Evolutionary conservation across 2,329 filamentous ascomycete species (phyloP).

Genomic region (Ascochyta lentis): DNA sequence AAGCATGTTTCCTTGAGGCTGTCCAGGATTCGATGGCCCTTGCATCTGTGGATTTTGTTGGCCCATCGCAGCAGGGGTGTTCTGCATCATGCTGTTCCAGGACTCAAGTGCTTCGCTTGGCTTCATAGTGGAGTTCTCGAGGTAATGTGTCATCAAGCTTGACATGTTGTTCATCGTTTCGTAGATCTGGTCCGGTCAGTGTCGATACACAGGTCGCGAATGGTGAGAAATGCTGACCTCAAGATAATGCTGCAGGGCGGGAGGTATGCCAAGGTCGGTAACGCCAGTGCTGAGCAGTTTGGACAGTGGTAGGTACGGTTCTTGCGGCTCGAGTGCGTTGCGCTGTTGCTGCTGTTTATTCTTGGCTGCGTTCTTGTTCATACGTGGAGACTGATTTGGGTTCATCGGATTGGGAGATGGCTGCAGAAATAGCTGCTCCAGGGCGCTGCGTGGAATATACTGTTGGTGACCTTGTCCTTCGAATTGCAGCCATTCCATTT

Average conservation of each 20-base stretch:
- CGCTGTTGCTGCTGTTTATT: slow-evolving; percentile 51
- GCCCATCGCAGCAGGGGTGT: slow-evolving; percentile 26
- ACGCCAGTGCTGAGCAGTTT: slow-evolving; percentile 55
- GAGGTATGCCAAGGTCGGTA: slow-evolving; percentile 62
- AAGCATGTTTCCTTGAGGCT: slow-evolving; percentile 39
- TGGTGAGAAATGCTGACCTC: slow-evolving; percentile 58
- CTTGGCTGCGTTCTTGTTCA: slow-evolving; percentile 62
- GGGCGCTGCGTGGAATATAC: slow-evolving; percentile 73
- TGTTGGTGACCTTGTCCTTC: slow-evolving; percentile 79
- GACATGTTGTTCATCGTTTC: slow-evolving; percentile 72
- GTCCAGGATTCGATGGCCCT: slow-evolving; percentile 34
- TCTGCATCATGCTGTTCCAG: slow-evolving; percentile 56
- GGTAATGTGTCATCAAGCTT: slow-evolving; percentile 64
- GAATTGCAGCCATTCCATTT: slow-evolving; percentile 86
- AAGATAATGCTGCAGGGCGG: slow-evolving; percentile 64
- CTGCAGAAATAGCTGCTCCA: slow-evolving; percentile 55
- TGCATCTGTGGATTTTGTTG: slow-evolving; percentile 33
- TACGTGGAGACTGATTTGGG: slow-evolving; percentile 63
- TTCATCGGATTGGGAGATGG: slow-evolving; percentile 56
- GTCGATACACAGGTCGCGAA: slow-evolving; percentile 18
- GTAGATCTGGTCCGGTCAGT: slow-evolving; percentile 58
- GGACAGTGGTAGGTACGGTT: slow-evolving; percentile 54
- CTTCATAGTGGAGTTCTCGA: slow-evolving; percentile 59
- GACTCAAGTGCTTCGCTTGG: slow-evolving; percentile 63
- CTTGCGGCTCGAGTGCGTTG: slow-evolving; percentile 31